Evolutionary conservation across 345 rosid genomes (phyloP).

Genomic region (Rhodamnia rubescens): DNA sequence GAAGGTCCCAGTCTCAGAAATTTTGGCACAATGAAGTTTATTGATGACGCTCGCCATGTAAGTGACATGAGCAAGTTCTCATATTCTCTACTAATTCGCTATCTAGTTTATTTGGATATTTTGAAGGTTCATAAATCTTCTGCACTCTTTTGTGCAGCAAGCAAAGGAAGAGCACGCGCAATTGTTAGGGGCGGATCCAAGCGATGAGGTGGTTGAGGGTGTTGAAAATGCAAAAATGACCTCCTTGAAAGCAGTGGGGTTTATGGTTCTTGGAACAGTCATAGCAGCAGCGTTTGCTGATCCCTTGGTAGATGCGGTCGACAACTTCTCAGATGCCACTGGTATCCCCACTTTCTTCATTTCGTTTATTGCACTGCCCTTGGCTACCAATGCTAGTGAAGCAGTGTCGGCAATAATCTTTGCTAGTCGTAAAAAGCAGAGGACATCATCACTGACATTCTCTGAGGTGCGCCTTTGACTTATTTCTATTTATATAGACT

Average conservation of each 20-base stretch:
- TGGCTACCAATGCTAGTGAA: constrained; percentile 96
- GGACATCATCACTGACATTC: constrained; percentile 81
- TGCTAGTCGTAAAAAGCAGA: constrained; percentile 63
- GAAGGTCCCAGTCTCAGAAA: constrained; percentile 13
- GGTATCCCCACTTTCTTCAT: constrained; percentile 95
- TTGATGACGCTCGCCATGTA: constrained; percentile 35
- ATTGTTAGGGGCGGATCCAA: constrained; percentile 29
- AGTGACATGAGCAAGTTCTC: neutral
- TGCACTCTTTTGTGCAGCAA: constrained; percentile 22
- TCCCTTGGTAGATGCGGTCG: constrained; percentile 89
- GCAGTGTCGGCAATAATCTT: constrained; percentile 89
- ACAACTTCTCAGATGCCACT: constrained; percentile 79
- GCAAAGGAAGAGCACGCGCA: constrained; percentile 46
- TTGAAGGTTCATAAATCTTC: neutral
- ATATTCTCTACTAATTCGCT: neutral
- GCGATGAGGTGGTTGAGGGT: constrained; percentile 32
- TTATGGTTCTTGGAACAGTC: constrained; percentile 60
- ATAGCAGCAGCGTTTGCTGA: constrained; percentile 94
- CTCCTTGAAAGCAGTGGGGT: constrained; percentile 50
- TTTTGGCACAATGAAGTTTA: constrained; percentile 27
- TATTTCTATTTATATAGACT: neutral
- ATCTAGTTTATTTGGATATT: neutral
- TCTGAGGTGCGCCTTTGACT: constrained; percentile 56
- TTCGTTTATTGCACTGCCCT: constrained; percentile 79
- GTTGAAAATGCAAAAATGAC: constrained; percentile 41